Conservation (phyloP, 116 monocot genomes). For the Phalaenopsis hybrid region DNA sequence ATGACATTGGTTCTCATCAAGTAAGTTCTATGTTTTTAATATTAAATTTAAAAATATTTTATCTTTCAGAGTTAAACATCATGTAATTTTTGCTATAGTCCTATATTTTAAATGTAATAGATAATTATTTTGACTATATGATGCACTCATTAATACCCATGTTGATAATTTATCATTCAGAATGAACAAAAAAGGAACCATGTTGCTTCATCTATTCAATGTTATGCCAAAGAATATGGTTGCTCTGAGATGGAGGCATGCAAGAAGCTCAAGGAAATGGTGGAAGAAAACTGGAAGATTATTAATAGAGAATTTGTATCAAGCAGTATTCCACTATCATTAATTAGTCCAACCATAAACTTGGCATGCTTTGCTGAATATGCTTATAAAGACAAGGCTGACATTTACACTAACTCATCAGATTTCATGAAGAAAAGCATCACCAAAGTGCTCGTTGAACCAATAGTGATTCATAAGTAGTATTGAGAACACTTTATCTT, state of each 20-base stretch:
- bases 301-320: slow-evolving; percentile 12
- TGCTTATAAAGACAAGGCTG: no score
- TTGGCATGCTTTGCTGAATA: no score
- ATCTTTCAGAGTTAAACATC: neutral
- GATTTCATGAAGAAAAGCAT: no score
- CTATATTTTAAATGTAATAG: slow-evolving; percentile 13
- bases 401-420: no score
- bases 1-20: slow-evolving; percentile 20
- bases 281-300: slow-evolving; percentile 19
- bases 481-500: no score
- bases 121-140: slow-evolving; percentile 10
- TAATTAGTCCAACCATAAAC: neutral
- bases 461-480: no score
- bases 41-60: neutral
- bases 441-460: no score
- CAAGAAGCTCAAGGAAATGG: neutral
- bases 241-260: slow-evolving; percentile 3
- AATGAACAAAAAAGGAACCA: no score
- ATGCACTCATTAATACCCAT: neutral
- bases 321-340: neutral
- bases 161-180: no score
- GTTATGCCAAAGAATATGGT: slow-evolving; percentile 6
- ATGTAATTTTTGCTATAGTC: neutral
- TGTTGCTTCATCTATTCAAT: no score
- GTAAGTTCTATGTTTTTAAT: neutral